These are phyloP conservation scores for Diplodia seriata DNA, from an alignment of 2,329 filamentous ascomycete genomes.

Conservation along the genomic window DNA sequence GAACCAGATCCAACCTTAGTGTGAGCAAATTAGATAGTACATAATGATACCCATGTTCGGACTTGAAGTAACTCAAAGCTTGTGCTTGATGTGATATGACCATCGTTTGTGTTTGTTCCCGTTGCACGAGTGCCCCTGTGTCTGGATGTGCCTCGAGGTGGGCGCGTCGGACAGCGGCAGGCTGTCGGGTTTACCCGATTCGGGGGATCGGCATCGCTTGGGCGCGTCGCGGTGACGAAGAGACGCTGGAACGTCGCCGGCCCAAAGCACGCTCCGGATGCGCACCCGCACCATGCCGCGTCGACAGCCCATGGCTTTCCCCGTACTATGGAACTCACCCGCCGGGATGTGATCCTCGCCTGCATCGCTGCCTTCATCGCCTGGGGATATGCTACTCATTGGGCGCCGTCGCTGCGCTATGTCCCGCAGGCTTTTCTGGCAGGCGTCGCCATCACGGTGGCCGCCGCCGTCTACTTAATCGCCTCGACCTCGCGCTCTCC, in stretches of 20 bases:
- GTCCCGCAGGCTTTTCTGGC: constrained; percentile 81
- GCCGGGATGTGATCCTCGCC: constrained; percentile 71
- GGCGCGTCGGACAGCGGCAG: neutral
- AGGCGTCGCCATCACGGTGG: constrained; percentile 65
- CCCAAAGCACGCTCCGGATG: constrained; percentile 28
- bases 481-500: constrained; percentile 63
- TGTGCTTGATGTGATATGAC: neutral
- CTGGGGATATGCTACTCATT: constrained; percentile 86
- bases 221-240: constrained; percentile 17
- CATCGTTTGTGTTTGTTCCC: too few relatives aligned
- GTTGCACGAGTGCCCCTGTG: too few relatives aligned
- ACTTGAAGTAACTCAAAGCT: neutral
- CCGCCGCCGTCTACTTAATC: constrained; percentile 65
- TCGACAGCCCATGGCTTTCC: constrained; percentile 39
- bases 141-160: neutral
- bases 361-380: constrained; percentile 76
- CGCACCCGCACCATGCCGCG: constrained; percentile 32
- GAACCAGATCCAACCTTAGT: neutral
- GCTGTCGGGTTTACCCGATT: constrained; percentile 5
- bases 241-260: constrained; percentile 15
- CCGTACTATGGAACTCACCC: constrained; percentile 71
- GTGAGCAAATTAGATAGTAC: neutral
- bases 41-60: neutral
- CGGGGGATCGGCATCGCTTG: constrained; percentile 22
- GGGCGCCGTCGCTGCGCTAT: constrained; percentile 83